Evolutionary conservation across 2,329 filamentous ascomycete genomes (phyloP), one percentile per base, ranked within the genome.

Genomic region (Pseudopithomyces chartarum): DNA sequence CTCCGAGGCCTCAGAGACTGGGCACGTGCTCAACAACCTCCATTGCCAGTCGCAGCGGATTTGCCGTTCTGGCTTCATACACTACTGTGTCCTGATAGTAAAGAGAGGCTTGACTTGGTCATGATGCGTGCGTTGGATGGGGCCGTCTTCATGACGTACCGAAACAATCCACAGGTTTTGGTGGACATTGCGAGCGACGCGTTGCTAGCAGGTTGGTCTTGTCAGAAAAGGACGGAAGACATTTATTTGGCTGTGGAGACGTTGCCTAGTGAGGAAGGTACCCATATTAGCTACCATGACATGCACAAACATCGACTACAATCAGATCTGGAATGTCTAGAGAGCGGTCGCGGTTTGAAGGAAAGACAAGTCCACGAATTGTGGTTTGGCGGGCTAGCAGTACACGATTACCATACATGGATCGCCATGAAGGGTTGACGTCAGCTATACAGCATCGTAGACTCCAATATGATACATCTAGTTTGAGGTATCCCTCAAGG

Each of bases 61-160:
- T 33, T 49, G 8, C 46, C 46, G 8, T 49, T 49, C 33, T 49
- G 46, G 46, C 46, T 49, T 10, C 46, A 49, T 39, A 49, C 46
- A 12, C 19, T 49, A 19, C 32, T 20, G 19, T 49, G 38, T n/a
- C 46, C 46, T 15, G 46, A 49, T 7, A 38, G 15, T 19, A 12
- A 17, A 7, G 33, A 49, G 33, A 22, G 46, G 5, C 33, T 49
- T 1, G 46, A 49, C 19, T 6, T 49, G 12, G 33, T 38, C 10
- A 49, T 49, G 20, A 49, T 49, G 46, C 22, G 12, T 22, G 10
- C 38, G 2, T 33, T 49, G 33, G 46, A 49, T n/a, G 46, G 46
- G 15, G 46, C 46, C n/a, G 46, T 38, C 2, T 49, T 49, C 13
- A 49, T 49, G 46, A 49, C 46, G 2, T 49, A 49, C 19, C 36